Percentiles rank a stretch among this genome's conserved stretches.
phyloP scores from a whole-genome alignment of 2,329 filamentous ascomycete species.

The Phaeosphaeria sp. region DNA sequence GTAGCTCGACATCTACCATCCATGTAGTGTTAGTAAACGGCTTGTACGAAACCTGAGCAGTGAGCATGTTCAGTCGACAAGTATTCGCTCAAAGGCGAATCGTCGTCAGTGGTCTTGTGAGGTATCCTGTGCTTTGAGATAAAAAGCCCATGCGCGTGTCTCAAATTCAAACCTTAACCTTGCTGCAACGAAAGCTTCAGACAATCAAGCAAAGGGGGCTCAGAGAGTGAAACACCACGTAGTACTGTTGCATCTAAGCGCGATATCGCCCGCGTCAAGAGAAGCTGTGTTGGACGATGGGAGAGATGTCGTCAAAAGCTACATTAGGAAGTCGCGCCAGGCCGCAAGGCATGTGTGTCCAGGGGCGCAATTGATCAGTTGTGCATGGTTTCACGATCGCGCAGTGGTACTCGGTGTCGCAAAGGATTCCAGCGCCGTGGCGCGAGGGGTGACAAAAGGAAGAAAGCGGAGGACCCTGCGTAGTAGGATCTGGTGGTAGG shows the following conservation, averaged over 20 bases:
- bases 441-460: conserved; percentile 5
- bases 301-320: not conserved
- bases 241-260: not conserved
- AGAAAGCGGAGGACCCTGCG: conserved; percentile 3
- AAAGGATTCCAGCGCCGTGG: conserved; percentile 3
- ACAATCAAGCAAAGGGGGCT: not conserved
- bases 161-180: not conserved
- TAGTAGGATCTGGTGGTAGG: not conserved
- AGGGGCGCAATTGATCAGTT: conserved; percentile 6
- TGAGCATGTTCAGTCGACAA: no score
- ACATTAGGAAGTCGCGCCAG: not conserved
- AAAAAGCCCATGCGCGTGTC: not conserved
- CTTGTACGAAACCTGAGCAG: no score
- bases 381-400: conserved; percentile 21
- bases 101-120: no score
- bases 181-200: not conserved
- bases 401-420: conserved; percentile 9
- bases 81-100: no score
- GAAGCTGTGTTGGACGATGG: not conserved
- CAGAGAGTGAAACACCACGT: not conserved
- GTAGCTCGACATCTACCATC: no score
- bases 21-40: no score
- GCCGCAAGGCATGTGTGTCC: not conserved
- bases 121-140: no score
- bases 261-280: not conserved